These are phyloP conservation scores for Bruguiera parviflora DNA, from an alignment of 345 rosid genomes.

Conservation along the genomic window DNA sequence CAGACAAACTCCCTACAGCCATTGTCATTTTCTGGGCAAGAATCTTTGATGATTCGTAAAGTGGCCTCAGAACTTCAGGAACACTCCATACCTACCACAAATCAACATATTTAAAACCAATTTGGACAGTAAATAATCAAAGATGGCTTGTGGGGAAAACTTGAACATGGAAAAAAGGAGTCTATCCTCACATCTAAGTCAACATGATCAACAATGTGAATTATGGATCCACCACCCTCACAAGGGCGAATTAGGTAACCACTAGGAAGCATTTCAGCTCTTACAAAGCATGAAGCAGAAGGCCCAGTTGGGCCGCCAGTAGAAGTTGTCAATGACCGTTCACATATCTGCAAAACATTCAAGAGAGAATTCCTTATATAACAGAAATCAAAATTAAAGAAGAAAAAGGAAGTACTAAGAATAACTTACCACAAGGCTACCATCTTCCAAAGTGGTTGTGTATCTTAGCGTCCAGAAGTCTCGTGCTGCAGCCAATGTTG, in stretches of 20 bases:
- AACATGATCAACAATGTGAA: slow-evolving; percentile 96
- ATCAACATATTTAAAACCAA: background rate
- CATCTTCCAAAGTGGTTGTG: slow-evolving; percentile 85
- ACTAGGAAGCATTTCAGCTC: slow-evolving; percentile 93
- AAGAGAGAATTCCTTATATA: background rate
- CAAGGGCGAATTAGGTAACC: slow-evolving; percentile 91
- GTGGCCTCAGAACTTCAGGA: slow-evolving; percentile 95
- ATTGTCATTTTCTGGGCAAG: slow-evolving; percentile 93
- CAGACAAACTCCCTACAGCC: slow-evolving; percentile 52
- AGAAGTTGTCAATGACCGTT: slow-evolving; percentile 78
- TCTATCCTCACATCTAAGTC: slow-evolving; percentile 72
- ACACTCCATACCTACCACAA: slow-evolving; percentile 69
- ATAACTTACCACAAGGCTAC: slow-evolving; percentile 70
- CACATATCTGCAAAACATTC: slow-evolving; percentile 62
- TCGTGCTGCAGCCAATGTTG: slow-evolving; percentile 88
- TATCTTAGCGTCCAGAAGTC: slow-evolving; percentile 96
- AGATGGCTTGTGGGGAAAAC: background rate
- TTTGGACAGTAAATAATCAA: background rate
- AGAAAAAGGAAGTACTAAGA: background rate
- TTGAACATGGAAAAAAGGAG: background rate
- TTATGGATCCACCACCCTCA: slow-evolving; percentile 91
- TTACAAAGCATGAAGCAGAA: slow-evolving; percentile 63
- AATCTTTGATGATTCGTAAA: slow-evolving; percentile 87
- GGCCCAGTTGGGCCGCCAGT: slow-evolving; percentile 84
- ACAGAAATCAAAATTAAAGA: background rate